Evolutionary conservation across 2,329 filamentous ascomycete genomes (phyloP).

Genomic region (Fusarium anthophilum): DNA sequence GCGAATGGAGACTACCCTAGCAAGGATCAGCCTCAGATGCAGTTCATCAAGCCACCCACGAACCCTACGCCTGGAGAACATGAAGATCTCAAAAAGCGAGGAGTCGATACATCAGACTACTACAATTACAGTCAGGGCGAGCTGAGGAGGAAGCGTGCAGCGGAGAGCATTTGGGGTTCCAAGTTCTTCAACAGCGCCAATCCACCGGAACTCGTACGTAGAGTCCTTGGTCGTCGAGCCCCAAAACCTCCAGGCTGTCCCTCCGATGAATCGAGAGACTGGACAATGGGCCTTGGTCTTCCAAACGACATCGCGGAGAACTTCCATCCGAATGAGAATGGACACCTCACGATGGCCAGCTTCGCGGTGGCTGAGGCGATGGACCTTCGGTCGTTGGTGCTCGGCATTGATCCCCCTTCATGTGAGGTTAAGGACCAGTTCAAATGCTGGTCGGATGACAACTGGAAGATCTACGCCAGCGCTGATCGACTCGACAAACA

Average conservation of each 20-base stretch:
- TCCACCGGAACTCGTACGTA: not conserved
- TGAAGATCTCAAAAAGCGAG: not conserved
- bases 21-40: not conserved
- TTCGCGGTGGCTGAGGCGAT: not conserved
- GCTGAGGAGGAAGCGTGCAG: not conserved
- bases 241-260: not conserved
- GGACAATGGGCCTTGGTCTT: not conserved
- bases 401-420: not conserved
- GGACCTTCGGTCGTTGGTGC: not conserved
- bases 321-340: not conserved
- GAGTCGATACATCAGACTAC: rapidly evolving
- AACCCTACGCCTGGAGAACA: not conserved
- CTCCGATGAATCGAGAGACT: not conserved
- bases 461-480: not conserved
- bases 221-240: rapidly evolving
- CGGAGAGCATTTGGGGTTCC: not conserved
- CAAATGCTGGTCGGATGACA: not conserved
- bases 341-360: not conserved
- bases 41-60: not conserved
- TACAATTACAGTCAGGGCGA: rapidly evolving
- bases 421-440: not conserved
- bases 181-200: constrained; percentile 4
- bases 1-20: not conserved
- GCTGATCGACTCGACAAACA: not conserved
- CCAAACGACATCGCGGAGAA: rapidly evolving